phyloP scores from a whole-genome alignment of 148 eudicot species.

The Salicornia ramosissima region DNA sequence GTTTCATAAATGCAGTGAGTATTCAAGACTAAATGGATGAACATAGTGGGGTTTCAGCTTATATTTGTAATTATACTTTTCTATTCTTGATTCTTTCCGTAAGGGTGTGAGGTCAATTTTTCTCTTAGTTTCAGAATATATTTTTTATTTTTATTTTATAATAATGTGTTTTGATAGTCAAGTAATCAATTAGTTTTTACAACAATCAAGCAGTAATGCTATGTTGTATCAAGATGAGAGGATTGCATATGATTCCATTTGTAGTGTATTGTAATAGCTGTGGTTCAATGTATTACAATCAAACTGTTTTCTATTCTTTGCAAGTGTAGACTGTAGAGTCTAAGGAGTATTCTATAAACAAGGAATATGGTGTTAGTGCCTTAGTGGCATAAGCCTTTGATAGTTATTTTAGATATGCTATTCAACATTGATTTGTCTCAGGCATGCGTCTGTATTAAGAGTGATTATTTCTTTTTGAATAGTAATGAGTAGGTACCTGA shows the following conservation, averaged over 20 bases:
- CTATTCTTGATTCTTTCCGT: not conserved
- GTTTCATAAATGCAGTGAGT: not conserved
- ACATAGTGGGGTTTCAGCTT: not conserved
- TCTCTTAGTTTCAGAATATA: not conserved
- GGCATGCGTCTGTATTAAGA: not conserved
- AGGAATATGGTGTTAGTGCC: not conserved
- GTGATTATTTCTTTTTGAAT: not conserved
- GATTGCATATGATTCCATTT: not conserved
- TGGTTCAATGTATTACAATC: not conserved
- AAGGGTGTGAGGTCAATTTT: not conserved
- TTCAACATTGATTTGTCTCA: not conserved
- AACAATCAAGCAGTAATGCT: not conserved
- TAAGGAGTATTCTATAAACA: not conserved
- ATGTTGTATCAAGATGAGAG: constrained; percentile 1
- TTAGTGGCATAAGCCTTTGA: not conserved
- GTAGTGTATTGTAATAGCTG: not conserved
- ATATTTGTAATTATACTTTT: not conserved
- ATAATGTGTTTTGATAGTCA: not conserved
- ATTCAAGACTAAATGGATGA: not conserved
- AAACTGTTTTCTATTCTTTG: not conserved
- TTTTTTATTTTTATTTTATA: not conserved
- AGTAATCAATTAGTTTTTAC: not conserved
- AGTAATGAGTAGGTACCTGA: not conserved
- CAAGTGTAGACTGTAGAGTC: not conserved
- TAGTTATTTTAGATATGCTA: too few relatives aligned